These are phyloP conservation scores for Teunomyces pallodes DNA, from an alignment of 805 yeast genomes.

Conservation along the genomic window DNA sequence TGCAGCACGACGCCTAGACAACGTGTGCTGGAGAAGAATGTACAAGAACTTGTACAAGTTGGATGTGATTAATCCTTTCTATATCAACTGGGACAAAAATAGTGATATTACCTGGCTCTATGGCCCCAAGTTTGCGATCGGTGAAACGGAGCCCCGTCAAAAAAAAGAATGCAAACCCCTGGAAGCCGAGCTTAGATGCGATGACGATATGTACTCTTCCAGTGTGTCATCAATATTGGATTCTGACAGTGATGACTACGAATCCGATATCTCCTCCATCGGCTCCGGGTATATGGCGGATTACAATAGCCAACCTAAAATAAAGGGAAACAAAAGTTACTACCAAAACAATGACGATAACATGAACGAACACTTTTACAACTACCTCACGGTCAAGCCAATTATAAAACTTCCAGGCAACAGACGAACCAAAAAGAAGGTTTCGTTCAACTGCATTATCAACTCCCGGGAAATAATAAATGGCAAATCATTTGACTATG, in stretches of 20 bases:
- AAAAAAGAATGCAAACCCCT: not conserved
- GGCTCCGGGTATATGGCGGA: slow-evolving; percentile 15
- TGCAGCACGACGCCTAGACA: slow-evolving; percentile 18
- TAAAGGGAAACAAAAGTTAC: slow-evolving; percentile 1
- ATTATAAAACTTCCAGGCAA: slow-evolving; percentile 12
- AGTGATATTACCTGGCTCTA: slow-evolving; percentile 55
- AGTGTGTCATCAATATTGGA: slow-evolving; percentile 5
- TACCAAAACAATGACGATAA: slow-evolving; percentile 1
- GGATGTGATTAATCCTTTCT: slow-evolving; percentile 37
- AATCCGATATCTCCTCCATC: slow-evolving; percentile 9
- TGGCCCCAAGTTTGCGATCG: slow-evolving; percentile 41
- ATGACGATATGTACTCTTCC: slow-evolving; percentile 13
- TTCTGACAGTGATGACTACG: slow-evolving; percentile 12
- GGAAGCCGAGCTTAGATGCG: slow-evolving; percentile 8
- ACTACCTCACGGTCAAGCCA: slow-evolving; percentile 14
- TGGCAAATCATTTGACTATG: slow-evolving; percentile 43
- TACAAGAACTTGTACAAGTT: slow-evolving; percentile 28
- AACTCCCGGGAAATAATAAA: slow-evolving; percentile 46
- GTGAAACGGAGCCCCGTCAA: not conserved
- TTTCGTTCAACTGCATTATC: slow-evolving; percentile 41
- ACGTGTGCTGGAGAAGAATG: slow-evolving; percentile 41
- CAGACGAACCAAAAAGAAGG: slow-evolving; percentile 20
- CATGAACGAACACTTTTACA: slow-evolving; percentile 9
- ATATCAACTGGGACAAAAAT: slow-evolving; percentile 53
- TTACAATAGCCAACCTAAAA: slow-evolving; percentile 8